phyloP scores from a whole-genome alignment of 148 eudicot species.

The Drosera capensis region DNA sequence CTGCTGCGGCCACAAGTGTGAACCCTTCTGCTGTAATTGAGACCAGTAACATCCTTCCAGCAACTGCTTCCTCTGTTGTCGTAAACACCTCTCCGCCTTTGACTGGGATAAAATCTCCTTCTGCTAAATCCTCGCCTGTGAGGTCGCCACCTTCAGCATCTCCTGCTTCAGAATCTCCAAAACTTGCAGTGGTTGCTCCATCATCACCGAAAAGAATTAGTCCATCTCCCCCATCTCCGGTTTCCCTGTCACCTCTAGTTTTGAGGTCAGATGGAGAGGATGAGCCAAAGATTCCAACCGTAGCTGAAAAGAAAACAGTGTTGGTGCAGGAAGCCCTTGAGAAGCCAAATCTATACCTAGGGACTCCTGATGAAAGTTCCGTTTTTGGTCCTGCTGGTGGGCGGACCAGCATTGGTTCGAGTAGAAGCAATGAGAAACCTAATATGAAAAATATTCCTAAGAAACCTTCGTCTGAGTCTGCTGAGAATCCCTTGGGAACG shows the following conservation, averaged over 20 bases:
- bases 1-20: not conserved
- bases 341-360: slow-evolving; percentile 13
- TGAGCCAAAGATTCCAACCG: slow-evolving; percentile 14
- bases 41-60: too few relatives aligned
- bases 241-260: slow-evolving; percentile 44
- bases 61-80: not conserved
- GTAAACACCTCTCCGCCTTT: not conserved
- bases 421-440: not conserved
- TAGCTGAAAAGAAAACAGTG: slow-evolving; percentile 33
- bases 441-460: slow-evolving; percentile 1
- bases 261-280: slow-evolving; percentile 11
- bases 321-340: slow-evolving; percentile 24
- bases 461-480: slow-evolving; percentile 17
- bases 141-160: slow-evolving; percentile 4
- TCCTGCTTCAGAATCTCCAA: slow-evolving; percentile 16
- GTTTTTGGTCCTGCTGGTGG: not conserved
- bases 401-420: not conserved
- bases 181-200: slow-evolving; percentile 12
- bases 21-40: too few relatives aligned
- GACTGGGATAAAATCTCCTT: not conserved
- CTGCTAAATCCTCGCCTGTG: slow-evolving; percentile 2
- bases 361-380: slow-evolving; percentile 2
- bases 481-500: slow-evolving; percentile 20
- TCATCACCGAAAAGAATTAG: slow-evolving; percentile 15
- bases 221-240: slow-evolving; percentile 39